Conservation (phyloP, 106 monocot species). For the Platanthera zijinensis region DNA sequence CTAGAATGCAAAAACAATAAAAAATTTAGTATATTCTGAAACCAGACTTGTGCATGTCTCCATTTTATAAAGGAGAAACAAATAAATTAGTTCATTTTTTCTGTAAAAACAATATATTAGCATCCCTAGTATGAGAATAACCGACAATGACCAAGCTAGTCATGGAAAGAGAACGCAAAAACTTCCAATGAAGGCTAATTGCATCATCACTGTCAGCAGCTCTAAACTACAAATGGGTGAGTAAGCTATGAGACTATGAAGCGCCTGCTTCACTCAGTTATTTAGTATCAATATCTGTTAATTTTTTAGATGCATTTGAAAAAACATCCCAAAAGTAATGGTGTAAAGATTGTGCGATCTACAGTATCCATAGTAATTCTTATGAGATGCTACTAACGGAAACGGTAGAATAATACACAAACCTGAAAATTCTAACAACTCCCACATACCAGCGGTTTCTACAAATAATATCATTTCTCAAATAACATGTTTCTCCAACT, state of each 20-base stretch:
- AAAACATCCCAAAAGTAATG: background rate
- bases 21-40: background rate
- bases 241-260: too few relatives aligned
- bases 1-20: background rate
- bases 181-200: too few relatives aligned
- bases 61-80: background rate
- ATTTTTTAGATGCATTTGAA: background rate
- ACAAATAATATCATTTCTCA: background rate
- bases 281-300: background rate
- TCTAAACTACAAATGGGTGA: too few relatives aligned
- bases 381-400: background rate
- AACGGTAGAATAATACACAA: background rate
- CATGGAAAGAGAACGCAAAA: background rate
- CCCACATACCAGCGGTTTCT: background rate
- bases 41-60: background rate
- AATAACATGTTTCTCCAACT: background rate
- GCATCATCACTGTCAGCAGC: too few relatives aligned
- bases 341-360: background rate
- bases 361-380: background rate
- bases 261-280: too few relatives aligned
- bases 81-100: background rate
- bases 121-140: background rate
- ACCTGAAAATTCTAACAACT: background rate
- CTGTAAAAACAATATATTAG: background rate
- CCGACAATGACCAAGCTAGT: background rate